phyloP scores from a whole-genome alignment of 192 early-diverging fungal genomes.

The Coemansia sp. region DNA sequence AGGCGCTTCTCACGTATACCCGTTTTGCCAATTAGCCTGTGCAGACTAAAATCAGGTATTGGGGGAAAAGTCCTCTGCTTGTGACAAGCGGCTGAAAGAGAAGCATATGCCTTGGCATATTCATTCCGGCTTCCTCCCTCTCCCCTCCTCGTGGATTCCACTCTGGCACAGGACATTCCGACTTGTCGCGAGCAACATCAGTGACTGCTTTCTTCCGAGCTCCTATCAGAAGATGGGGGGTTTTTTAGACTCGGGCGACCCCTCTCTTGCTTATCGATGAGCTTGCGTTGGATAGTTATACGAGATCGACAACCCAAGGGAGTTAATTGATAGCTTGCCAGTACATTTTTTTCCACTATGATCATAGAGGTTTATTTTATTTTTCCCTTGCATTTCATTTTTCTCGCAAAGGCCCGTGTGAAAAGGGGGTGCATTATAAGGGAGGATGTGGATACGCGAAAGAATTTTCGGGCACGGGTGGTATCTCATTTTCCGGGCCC shows the following conservation, averaged over 20 bases:
- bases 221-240: not conserved
- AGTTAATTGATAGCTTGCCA: too few relatives aligned
- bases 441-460: not conserved
- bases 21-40: too few relatives aligned
- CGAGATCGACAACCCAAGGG: too few relatives aligned
- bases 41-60: not conserved
- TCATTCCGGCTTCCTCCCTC: too few relatives aligned
- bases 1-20: too few relatives aligned
- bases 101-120: not conserved
- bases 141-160: too few relatives aligned
- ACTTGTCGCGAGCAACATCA: not conserved
- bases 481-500: not conserved
- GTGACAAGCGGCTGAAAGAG: not conserved
- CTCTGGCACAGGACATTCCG: not conserved
- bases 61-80: not conserved
- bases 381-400: not conserved
- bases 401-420: not conserved
- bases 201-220: not conserved
- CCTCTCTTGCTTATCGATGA: not conserved
- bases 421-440: not conserved
- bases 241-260: not conserved
- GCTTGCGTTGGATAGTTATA: not conserved
- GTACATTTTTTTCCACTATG: not conserved
- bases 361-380: not conserved
- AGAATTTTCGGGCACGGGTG: not conserved